Base-by-base conservation (phyloP, 2,329 filamentous ascomycete species). In the Corinectria fuckeliana region DNA sequence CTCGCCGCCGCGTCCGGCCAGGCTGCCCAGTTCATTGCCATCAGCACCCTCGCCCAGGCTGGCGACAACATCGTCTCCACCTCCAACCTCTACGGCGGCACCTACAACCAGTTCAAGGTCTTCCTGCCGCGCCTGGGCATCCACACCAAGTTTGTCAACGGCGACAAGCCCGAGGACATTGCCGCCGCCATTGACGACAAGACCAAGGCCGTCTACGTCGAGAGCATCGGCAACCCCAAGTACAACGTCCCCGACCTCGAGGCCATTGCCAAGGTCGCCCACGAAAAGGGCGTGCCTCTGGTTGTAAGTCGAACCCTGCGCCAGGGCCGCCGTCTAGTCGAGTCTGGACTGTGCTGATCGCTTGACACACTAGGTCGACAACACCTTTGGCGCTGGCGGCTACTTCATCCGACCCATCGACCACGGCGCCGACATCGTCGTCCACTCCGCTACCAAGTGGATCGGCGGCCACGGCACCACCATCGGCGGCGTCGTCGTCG, bases 61-160 rank as follows among this genome's bases (percentile, higher is more conserved):
- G 94, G 94, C 47, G 93, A 97, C 82, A 97, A 97, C 81, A 96
- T 97, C 69, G 86, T 97, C 50, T 90, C 92, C 11, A 97, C 94
- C 6, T 89, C 89, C 50, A 96, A 96, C 78, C 82, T 97, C 57
- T 97, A 97, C 78, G 93, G 93, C 66, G 93, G 93, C 75, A 97
- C 94, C 14, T 97, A 97, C 82, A 97, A 98, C 80, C 94, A 97
- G 81, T 88, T 97, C 80, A 97, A 97, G 80, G 93, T 97, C 44
- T 85, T 92, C 67, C 82, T 97, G 56, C 90, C 92, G 6, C 87
- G 93, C n/a, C 79, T 97, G 44, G 94, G 94, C 62, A 93, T 98
- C 73, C 82, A 82, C 39, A 95, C 92, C 72, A 96, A 93, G 80
- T 97, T 97, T 70, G 85, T 97, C 71, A 82, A 88, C 55, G 91